These are phyloP conservation scores for Aspergillus fructus DNA, from an alignment of 2,329 filamentous ascomycete species.

Conservation along the genomic window DNA sequence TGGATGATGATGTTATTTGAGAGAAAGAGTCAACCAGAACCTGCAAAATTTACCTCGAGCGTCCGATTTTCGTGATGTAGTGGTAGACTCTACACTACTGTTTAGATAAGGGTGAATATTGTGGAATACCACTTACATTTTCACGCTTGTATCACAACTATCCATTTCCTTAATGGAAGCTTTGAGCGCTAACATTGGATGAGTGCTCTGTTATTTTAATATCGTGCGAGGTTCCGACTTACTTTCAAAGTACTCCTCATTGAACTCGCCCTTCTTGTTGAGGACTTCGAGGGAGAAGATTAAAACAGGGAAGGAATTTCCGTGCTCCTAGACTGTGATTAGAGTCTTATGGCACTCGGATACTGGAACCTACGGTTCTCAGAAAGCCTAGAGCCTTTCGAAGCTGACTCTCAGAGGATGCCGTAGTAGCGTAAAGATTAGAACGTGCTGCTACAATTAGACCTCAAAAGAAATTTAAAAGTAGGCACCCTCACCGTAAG, in stretches of 20 bases:
- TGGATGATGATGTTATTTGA: constrained; percentile 20
- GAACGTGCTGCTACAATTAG: constrained; percentile 28
- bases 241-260: constrained; percentile 44
- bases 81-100: constrained; percentile 53
- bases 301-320: constrained; percentile 63
- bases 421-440: constrained; percentile 34
- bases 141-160: constrained; percentile 64
- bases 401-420: constrained; percentile 52
- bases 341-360: not conserved
- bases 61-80: constrained; percentile 65
- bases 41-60: constrained; percentile 44
- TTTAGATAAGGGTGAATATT: constrained; percentile 1
- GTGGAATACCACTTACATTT: constrained; percentile 41
- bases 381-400: constrained; percentile 60
- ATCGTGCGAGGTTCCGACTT: constrained; percentile 7
- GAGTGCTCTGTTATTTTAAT: constrained; percentile 13
- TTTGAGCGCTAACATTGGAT: constrained; percentile 48
- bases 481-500: constrained; percentile 48
- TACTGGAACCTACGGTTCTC: constrained; percentile 38
- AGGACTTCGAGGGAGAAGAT: constrained; percentile 70
- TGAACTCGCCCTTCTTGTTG: constrained; percentile 34
- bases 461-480: too few relatives aligned
- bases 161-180: constrained; percentile 62
- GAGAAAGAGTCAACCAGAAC: not conserved
- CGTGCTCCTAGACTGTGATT: constrained; percentile 49